Evolutionary conservation across 2,329 filamentous ascomycete species (phyloP), one percentile per base, ranked within the genome.

Genomic region (Hymenoscyphus infarciens): DNA sequence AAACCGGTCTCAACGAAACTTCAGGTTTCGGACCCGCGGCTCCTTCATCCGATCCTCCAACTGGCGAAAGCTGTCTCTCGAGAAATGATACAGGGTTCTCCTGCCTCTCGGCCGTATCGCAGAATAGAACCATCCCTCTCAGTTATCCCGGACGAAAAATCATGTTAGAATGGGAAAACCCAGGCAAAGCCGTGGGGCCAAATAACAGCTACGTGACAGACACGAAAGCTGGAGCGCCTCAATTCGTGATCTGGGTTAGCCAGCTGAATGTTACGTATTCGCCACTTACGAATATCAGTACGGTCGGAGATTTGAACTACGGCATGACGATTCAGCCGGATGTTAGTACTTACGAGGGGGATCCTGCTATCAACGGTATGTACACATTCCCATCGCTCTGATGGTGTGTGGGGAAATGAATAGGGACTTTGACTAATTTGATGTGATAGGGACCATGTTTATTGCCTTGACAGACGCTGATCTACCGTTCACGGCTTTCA

Each of bases 191-290:
- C 0, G 82, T 94, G 2, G 91, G 91, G 0, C 91, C 91, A 0
- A 94, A 96, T 75, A 92, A 91, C 77, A 90, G 85, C 72, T 96
- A 96, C 73, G 77, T 92, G 57, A 94, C 91, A 0, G 74, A 75
- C 2, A 84, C 81, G 0, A 79, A 80, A 0, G 89, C 87, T 0
- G 81, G 80, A 1, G 69, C 74, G 3, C 88, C 91, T 0, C 76
- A 78, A 62, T 96, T 83, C 67, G 90, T 91, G 0, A 83, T 86
- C 0, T 96, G 91, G 90, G 88, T 90, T 1, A 83, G 82, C 0
- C 91, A 95, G 78, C 79, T 95, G 19, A 92, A 90, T 66, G 80
- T 89, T 13, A 95, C 91, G 0, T 90, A 90, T 72, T 82, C 86
- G 1, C 78, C 81, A 0, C 73, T 90, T n/a, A 74, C 75, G n/a